Percentiles rank a stretch among this genome's conserved stretches.
phyloP scores from a whole-genome alignment of 1,284 basidiomycete genomes.

The Coniophora puteana region DNA sequence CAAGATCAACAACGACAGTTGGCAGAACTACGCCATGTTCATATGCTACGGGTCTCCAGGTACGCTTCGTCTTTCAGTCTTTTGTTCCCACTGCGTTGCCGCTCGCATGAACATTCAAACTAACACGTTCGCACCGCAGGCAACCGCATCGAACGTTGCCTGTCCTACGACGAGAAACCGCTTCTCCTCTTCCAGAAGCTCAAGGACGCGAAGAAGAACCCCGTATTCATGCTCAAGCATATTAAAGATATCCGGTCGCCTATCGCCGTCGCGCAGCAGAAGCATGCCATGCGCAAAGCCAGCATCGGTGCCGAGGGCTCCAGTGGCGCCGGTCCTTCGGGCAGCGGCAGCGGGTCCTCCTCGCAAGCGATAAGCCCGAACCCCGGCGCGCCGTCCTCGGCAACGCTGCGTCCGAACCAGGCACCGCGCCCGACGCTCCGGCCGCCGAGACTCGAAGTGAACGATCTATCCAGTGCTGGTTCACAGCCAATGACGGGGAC shows the following conservation, averaged over 20 bases:
- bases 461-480: conserved; percentile 39
- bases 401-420: conserved; percentile 25
- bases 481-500: conserved; percentile 46
- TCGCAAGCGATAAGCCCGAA: too few relatives aligned
- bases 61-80: conserved; percentile 31
- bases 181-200: conserved; percentile 95
- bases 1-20: conserved; percentile 97
- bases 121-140: conserved; percentile 34
- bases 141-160: conserved; percentile 85
- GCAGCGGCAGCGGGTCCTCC: conserved; percentile 16
- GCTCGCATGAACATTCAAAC: neutral
- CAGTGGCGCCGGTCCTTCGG: neutral
- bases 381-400: conserved; percentile 20
- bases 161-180: conserved; percentile 98
- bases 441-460: conserved; percentile 65
- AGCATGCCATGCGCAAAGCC: conserved; percentile 82
- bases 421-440: conserved; percentile 39
- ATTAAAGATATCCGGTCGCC: conserved; percentile 98
- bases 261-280: conserved; percentile 91
- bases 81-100: too few relatives aligned
- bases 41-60: conserved; percentile 94
- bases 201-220: conserved; percentile 96
- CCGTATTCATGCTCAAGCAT: conserved; percentile 98
- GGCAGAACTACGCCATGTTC: conserved; percentile 99
- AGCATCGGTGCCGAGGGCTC: conserved; percentile 32